Conservation (phyloP, 148 eudicot species). For the Gaultheria prostrata region DNA sequence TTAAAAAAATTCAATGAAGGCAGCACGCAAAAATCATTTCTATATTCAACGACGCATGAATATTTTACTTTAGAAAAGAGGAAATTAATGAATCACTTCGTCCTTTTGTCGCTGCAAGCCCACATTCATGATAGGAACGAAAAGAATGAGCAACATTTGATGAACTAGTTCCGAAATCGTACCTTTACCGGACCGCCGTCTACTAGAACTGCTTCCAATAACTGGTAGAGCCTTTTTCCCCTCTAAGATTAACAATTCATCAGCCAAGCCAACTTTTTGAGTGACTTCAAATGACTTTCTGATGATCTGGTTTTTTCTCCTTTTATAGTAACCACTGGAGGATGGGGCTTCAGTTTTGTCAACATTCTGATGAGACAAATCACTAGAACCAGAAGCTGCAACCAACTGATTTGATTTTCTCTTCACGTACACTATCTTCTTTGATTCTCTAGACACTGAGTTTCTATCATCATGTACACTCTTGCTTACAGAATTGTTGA, state of each 20-base stretch:
- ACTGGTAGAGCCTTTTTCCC: slow-evolving; percentile 27
- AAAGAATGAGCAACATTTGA: neutral
- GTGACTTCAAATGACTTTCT: slow-evolving; percentile 43
- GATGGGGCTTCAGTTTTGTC: slow-evolving; percentile 36
- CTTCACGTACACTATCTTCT: slow-evolving; percentile 60
- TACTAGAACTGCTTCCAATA: slow-evolving; percentile 35
- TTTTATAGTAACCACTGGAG: slow-evolving; percentile 74
- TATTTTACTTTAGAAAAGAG: neutral
- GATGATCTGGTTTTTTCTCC: slow-evolving; percentile 73
- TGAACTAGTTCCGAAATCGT: neutral
- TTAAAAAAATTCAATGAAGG: neutral
- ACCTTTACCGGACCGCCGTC: slow-evolving; percentile 51
- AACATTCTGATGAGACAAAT: slow-evolving; percentile 28
- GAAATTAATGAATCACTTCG: neutral
- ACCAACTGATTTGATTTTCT: slow-evolving; percentile 78
- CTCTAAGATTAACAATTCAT: slow-evolving; percentile 26
- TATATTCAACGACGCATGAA: neutral
- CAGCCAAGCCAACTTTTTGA: slow-evolving; percentile 25
- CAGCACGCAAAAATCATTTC: neutral
- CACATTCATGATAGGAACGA: neutral
- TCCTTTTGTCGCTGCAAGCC: neutral
- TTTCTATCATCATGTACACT: slow-evolving; percentile 44
- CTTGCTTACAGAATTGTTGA: slow-evolving; percentile 34
- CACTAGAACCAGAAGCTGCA: slow-evolving; percentile 59
- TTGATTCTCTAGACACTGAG: slow-evolving; percentile 23